phyloP scores from a whole-genome alignment of 352 stramenopile species.

The Pythium myriotylum region DNA sequence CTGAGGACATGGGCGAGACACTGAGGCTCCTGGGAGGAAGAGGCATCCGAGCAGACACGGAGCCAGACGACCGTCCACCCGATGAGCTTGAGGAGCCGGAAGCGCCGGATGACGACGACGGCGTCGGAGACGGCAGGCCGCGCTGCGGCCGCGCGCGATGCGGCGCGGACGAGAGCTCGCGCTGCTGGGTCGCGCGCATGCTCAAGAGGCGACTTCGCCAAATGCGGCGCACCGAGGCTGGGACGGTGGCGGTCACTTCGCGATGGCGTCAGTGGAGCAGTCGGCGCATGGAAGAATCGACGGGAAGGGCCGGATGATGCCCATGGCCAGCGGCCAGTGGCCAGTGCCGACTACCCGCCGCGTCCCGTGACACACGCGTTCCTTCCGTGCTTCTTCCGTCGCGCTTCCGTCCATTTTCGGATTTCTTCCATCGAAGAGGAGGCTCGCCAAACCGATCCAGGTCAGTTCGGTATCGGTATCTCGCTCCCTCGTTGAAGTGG shows the following conservation, averaged over 20 bases:
- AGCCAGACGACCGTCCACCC: slow-evolving; percentile 4
- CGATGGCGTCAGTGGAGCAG: slow-evolving; percentile 1
- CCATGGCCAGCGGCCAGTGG: neutral
- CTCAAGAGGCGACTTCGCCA: neutral
- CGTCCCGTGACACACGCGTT: slow-evolving; percentile 3
- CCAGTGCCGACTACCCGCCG: neutral
- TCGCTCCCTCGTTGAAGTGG: too few species aligned
- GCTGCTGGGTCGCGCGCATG: neutral
- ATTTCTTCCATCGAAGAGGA: slow-evolving; percentile 2
- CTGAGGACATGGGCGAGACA: neutral
- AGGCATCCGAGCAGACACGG: neutral
- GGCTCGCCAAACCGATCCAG: neutral
- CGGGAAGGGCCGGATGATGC: neutral
- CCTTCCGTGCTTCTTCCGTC: slow-evolving; percentile 15
- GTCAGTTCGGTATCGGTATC: slow-evolving; percentile 15
- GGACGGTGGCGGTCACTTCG: neutral
- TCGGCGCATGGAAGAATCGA: neutral
- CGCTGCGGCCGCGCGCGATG: neutral
- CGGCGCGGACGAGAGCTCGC: neutral
- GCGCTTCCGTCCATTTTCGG: neutral
- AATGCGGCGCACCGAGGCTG: neutral
- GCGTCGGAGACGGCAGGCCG: neutral
- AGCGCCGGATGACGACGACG: slow-evolving; percentile 11
- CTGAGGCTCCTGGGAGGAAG: neutral
- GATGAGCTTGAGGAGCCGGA: slow-evolving; percentile 10